Base-by-base conservation (phyloP, 2,329 filamentous ascomycete genomes). In the Colletotrichum shisoi region DNA sequence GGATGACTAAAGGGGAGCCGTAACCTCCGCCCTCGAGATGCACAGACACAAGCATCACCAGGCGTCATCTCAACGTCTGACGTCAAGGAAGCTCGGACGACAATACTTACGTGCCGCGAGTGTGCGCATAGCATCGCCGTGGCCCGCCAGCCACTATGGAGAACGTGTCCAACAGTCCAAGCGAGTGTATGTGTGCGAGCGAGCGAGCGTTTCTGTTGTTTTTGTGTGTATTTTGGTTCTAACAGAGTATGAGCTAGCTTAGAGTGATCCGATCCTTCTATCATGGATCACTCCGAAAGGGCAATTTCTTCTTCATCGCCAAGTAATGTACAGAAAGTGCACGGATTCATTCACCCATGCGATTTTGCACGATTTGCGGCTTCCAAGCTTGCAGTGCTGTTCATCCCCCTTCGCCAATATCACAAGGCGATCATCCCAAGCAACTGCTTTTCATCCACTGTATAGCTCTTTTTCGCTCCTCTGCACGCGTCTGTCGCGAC, bases 311-410 rank as follows among this genome's bases (percentile, higher is more conserved):
- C 24, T 63, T 45, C 37, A 27, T 67, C 59, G 62, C 66, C 66
- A 68, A 31, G 45, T 62, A 68, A 57, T 68, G 66, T 68, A 68
- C 62, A 68, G 57, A 48, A 54, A 58, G 62, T 62, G 66, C 57
- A 54, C 54, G 63, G 66, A 62, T 60, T 68, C 65, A 62, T 60
- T 68, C 65, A 68, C 65, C 61, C 65, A 60, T 24, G 65, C 65
- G 13, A 4, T 46, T 31, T 46, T 68, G 56, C 65, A 65, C 48
- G 54, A 64, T 37, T 48, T 19, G 49, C 65, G 60, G 61, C 65
- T 68, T 68, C 62, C 34, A 68, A 64, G 65, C 65, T 68, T 68
- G 65, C 65, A 68, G 65, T 51, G 65, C 65, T 51, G 31, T 64
- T 37, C 51, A 19, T 44, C 44, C 34, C 40, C 48, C 19, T 40